Conservation (phyloP, 2,329 filamentous ascomycete genomes). For the Ceratocystis albifundus region DNA sequence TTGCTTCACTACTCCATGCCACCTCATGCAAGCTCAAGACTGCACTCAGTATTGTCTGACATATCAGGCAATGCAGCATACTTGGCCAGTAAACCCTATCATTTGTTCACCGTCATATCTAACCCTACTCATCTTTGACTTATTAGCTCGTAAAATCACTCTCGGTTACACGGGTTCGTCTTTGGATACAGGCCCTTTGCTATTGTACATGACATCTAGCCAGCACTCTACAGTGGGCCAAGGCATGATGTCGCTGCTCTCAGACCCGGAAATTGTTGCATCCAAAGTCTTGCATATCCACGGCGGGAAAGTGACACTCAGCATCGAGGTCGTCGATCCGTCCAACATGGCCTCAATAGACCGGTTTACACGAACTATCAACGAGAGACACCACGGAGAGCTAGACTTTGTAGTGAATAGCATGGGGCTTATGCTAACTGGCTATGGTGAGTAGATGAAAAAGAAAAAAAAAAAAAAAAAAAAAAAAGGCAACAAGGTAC, state of each 20-base stretch:
- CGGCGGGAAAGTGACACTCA: conserved; percentile 14
- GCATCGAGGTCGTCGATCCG: conserved; percentile 10
- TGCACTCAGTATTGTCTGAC: not conserved
- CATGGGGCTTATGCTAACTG: not conserved
- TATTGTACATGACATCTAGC: conserved; percentile 13
- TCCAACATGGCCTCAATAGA: conserved; percentile 10
- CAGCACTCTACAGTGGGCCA: conserved; percentile 1
- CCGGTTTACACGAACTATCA: conserved; percentile 5
- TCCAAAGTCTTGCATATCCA: not conserved
- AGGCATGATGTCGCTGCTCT: not conserved
- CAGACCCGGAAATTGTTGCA: conserved; percentile 1
- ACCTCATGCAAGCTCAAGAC: not conserved
- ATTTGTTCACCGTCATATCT: not conserved
- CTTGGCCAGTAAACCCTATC: not conserved
- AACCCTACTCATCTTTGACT: not conserved
- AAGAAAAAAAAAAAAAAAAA: not conserved
- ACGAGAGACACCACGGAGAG: conserved; percentile 8
- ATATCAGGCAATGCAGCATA: no score
- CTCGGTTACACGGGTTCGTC: not conserved
- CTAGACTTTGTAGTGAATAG: conserved; percentile 15
- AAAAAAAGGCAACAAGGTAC: not conserved
- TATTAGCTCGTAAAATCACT: conserved; percentile 13
- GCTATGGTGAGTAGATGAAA: not conserved
- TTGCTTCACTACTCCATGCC: not conserved
- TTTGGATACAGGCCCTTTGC: not conserved